Conservation (phyloP, 2,329 filamentous ascomycete species). For the Ceratocystis huliohia region DNA sequence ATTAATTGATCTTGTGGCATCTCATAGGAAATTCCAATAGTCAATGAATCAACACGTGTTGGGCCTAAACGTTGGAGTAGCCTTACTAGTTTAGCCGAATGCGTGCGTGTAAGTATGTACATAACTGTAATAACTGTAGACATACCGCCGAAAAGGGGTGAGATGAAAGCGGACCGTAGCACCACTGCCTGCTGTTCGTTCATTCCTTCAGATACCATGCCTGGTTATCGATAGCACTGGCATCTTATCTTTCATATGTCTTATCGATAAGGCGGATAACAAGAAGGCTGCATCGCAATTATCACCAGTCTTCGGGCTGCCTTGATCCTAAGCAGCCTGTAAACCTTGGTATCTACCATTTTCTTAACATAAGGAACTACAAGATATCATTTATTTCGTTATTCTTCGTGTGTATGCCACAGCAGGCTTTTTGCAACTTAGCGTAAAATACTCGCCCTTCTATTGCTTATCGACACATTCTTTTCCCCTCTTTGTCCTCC, state of each 20-base stretch:
- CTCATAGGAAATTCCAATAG: background rate
- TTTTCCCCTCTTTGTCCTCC: background rate
- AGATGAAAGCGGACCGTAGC: background rate
- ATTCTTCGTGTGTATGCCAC: background rate
- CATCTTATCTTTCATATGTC: background rate
- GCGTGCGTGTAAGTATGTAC: background rate
- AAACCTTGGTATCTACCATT: too few species aligned
- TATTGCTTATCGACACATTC: background rate
- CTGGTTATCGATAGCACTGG: background rate
- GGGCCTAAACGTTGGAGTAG: background rate
- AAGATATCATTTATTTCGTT: background rate
- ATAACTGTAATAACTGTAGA: too few species aligned
- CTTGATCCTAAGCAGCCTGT: background rate
- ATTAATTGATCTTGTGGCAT: background rate
- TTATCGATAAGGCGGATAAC: background rate
- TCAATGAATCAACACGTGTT: background rate
- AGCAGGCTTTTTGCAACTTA: too few species aligned
- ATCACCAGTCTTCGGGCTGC: background rate
- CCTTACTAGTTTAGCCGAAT: background rate
- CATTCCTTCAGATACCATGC: background rate
- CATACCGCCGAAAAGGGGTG: background rate
- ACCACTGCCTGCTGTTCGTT: too few species aligned
- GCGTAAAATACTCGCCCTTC: background rate
- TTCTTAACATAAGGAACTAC: too few species aligned
- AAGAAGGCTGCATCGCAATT: background rate